Evolutionary conservation across 257 asterid genomes (phyloP), one percentile per base, ranked within the genome.

Genomic region (Lycium ferocissimum): DNA sequence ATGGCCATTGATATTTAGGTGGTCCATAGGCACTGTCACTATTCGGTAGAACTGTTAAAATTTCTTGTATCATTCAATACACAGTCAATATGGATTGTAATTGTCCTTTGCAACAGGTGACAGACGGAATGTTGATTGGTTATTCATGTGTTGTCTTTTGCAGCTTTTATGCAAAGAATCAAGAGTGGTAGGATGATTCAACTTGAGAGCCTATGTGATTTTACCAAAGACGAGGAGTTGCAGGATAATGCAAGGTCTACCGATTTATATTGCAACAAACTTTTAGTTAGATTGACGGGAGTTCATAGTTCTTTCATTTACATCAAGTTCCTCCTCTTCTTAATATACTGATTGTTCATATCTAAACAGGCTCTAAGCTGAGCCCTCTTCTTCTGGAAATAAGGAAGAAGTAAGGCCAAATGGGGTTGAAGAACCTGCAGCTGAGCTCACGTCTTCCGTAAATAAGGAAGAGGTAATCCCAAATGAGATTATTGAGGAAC

Each of bases 91-190:
- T 4, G 45, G 6, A 40, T 40, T 2, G 45, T 6, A 40, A 40
- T 40, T 40, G 6, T 3, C 45, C 33, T 26, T 73, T 72, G 80
- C 11, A n/a, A 18, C 43, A n/a, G n/a, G n/a, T 72, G 57, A n/a
- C 22, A 26, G 56, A 71, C 2, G n/a, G 5, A 73, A 13, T 53
- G 57, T 15, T 80, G 47, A 43, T 82, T 47, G n/a, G 7, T 10
- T 66, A 20, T 38, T 62, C 47, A 15, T 22, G 18, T 87, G 45
- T 47, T 47, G 85, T 9, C 1, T 71, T 67, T 22, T 91, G 91
- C 95, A 96, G 99, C 99, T 80, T 92, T 87, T 88, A 93, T 92
- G 96, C 92, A 91, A 63, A 94, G 92, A 91, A 95, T 96, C 76
- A 96, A 92, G 89, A 88, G 93, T 62, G 84, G 76, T 75, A 94